Percentiles rank a stretch among this genome's conserved stretches.
Conservation (phyloP, 1,284 basidiomycete species). For the Papiliotrema laurentii region DNA sequence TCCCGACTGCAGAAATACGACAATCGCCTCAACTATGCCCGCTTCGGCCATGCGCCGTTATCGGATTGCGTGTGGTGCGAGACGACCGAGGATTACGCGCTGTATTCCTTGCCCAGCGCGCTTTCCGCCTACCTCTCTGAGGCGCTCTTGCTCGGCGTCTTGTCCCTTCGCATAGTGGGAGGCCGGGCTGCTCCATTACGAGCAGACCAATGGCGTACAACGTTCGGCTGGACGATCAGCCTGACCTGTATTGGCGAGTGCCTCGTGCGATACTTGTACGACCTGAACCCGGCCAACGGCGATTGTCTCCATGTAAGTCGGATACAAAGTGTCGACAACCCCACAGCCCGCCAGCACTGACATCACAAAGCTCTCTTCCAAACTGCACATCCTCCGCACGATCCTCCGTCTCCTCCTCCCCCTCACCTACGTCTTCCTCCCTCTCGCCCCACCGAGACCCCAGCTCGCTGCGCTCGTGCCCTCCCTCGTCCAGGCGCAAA, state of each 20-base stretch:
- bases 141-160: slow-evolving; percentile 20
- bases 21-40: slow-evolving; percentile 26
- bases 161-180: slow-evolving; percentile 16
- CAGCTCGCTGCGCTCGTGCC: slow-evolving; percentile 8
- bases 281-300: slow-evolving; percentile 21
- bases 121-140: slow-evolving; percentile 21
- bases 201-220: slow-evolving; percentile 16
- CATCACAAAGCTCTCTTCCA: slow-evolving; percentile 31
- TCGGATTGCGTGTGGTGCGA: slow-evolving; percentile 35
- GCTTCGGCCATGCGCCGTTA: slow-evolving; percentile 31
- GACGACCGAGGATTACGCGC: slow-evolving; percentile 18
- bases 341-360: too few species aligned
- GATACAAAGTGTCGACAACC: too few species aligned
- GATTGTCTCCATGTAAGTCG: slow-evolving; percentile 32
- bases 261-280: slow-evolving; percentile 19
- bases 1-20: slow-evolving; percentile 22
- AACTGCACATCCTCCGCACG: slow-evolving; percentile 20
- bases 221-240: slow-evolving; percentile 19
- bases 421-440: slow-evolving; percentile 26
- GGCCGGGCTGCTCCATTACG: slow-evolving; percentile 12
- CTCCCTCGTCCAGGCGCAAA: slow-evolving; percentile 11
- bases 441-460: slow-evolving; percentile 12
- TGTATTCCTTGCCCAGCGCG: slow-evolving; percentile 22
- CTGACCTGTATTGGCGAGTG: slow-evolving; percentile 10
- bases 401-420: slow-evolving; percentile 23